A percentile compares a stretch with the other conserved stretches of the same genome.
Conservation (phyloP, 805 yeast genomes). For the Candida krabiensis region DNA sequence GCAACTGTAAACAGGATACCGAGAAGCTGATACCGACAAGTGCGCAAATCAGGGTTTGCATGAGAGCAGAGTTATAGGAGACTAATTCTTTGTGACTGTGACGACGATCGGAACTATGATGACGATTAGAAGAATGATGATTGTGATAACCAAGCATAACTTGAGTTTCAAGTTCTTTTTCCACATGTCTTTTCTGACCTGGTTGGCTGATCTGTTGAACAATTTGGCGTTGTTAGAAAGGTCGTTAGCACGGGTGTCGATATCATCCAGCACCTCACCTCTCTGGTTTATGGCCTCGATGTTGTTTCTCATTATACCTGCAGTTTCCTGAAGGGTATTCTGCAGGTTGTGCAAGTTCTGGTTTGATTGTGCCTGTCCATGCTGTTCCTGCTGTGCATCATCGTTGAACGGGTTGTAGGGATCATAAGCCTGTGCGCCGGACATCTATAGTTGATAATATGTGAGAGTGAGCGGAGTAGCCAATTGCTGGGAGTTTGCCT, state of each 20-base stretch:
- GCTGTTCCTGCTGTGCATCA: slow-evolving; percentile 29
- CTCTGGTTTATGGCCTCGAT: slow-evolving; percentile 93
- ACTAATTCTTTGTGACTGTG: too few species aligned
- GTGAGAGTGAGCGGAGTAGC: neutral
- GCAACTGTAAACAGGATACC: too few species aligned
- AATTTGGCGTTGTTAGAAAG: slow-evolving; percentile 91
- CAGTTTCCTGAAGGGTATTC: slow-evolving; percentile 63
- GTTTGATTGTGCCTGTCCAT: slow-evolving; percentile 16
- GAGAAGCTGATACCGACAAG: too few species aligned
- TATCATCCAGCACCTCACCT: slow-evolving; percentile 89
- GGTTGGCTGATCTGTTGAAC: slow-evolving; percentile 93
- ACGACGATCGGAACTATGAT: slow-evolving; percentile 92
- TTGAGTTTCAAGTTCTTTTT: slow-evolving; percentile 97
- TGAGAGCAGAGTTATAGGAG: too few species aligned
- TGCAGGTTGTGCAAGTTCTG: slow-evolving; percentile 31
- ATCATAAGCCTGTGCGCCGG: slow-evolving; percentile 35
- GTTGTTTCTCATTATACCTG: slow-evolving; percentile 96
- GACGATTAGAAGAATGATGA: slow-evolving; percentile 79
- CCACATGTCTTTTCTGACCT: slow-evolving; percentile 99
- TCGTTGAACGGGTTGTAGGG: slow-evolving; percentile 35
- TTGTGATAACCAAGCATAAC: slow-evolving; percentile 77
- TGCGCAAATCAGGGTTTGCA: too few species aligned
- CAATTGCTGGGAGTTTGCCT: slow-evolving; percentile 2
- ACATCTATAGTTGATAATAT: too few species aligned
- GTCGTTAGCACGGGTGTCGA: slow-evolving; percentile 91